phyloP scores from a whole-genome alignment of 345 rosid genomes.

The Salix brachista region DNA sequence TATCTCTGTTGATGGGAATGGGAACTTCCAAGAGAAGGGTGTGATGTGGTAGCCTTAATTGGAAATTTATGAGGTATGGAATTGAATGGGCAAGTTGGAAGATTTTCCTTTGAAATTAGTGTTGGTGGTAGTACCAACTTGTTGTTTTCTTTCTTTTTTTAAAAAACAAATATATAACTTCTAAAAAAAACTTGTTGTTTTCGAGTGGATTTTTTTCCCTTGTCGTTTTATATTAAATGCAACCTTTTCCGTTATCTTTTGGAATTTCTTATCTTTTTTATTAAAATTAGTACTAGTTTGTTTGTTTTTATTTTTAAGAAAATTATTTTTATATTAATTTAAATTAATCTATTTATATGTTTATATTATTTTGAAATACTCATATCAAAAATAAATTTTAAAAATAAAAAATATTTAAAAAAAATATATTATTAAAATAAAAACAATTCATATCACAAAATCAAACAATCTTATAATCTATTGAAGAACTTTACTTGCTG shows the following conservation, averaged over 20 bases:
- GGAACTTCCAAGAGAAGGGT: conserved; percentile 2
- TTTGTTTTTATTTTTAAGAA: too few relatives aligned
- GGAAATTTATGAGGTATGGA: conserved; percentile 14
- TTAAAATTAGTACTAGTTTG: too few relatives aligned
- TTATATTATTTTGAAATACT: too few relatives aligned
- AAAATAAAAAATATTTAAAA: too few relatives aligned
- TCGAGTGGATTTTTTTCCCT: background rate
- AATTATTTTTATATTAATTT: too few relatives aligned
- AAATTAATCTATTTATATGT: too few relatives aligned
- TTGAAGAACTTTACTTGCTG: background rate
- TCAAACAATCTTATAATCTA: too few relatives aligned
- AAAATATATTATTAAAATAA: too few relatives aligned
- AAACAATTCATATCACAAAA: too few relatives aligned
- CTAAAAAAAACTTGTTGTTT: too few relatives aligned
- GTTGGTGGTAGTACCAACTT: background rate
- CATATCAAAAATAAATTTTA: too few relatives aligned
- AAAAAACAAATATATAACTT: too few relatives aligned
- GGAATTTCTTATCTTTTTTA: background rate
- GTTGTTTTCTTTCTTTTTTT: background rate
- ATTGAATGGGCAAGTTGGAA: conserved; percentile 20
- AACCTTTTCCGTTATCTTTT: background rate
- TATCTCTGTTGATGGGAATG: background rate
- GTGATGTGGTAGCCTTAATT: background rate
- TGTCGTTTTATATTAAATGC: conserved; percentile 15
- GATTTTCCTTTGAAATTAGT: background rate